Conservation (phyloP, 108 stramenopile species). For the Schizochytrium sp. region DNA sequence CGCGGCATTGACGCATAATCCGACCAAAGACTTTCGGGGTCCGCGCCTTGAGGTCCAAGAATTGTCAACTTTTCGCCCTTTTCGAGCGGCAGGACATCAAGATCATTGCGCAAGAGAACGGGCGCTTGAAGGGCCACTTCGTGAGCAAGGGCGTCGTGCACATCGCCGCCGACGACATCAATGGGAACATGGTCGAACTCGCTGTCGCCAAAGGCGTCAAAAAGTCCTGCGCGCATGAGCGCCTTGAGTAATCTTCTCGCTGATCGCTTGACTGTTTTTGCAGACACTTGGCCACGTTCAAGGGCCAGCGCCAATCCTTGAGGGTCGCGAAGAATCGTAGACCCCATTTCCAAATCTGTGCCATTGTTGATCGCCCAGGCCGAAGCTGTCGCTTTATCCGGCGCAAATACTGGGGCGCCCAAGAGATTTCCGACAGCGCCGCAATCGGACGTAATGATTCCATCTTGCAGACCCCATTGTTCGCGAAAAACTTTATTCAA, state of each 20-base stretch:
- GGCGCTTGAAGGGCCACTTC: neutral
- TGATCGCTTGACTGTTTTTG: neutral
- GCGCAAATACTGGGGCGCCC: neutral
- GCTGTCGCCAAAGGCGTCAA: neutral
- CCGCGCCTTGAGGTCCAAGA: neutral
- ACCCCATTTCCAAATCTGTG: neutral
- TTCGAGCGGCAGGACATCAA: neutral
- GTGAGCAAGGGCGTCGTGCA: neutral
- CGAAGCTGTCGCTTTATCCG: neutral
- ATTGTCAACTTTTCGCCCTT: neutral
- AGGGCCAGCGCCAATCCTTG: neutral
- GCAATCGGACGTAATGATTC: neutral
- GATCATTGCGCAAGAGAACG: neutral
- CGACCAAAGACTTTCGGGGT: neutral
- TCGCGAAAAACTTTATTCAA: neutral
- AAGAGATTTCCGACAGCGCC: neutral
- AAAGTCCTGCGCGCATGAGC: neutral
- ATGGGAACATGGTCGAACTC: neutral
- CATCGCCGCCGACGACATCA: neutral
- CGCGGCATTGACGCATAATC: neutral
- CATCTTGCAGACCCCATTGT: neutral
- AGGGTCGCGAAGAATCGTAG: neutral
- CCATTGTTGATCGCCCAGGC: neutral
- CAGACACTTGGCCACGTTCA: neutral
- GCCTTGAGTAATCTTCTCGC: neutral